phyloP scores from a whole-genome alignment of 495 filamentous ascomycete genomes.

The Baudoinia panamericana region DNA sequence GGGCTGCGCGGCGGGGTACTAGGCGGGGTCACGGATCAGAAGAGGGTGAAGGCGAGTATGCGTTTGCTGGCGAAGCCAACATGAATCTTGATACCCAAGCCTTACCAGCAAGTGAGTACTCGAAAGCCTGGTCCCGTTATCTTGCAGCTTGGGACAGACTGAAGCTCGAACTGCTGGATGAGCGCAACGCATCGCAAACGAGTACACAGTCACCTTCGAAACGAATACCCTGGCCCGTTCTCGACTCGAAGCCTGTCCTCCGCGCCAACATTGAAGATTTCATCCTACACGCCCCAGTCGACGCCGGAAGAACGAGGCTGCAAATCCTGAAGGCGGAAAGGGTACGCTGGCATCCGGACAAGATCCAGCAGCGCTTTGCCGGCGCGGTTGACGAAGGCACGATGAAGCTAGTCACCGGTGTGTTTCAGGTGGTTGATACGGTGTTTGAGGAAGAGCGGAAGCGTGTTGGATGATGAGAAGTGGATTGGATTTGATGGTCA shows the following conservation, averaged over 20 bases:
- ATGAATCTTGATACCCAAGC: not conserved
- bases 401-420: conserved; percentile 69
- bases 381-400: conserved; percentile 50
- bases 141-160: conserved; percentile 14
- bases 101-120: conserved; percentile 6
- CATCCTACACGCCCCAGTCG: conserved; percentile 38
- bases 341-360: conserved; percentile 95
- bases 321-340: conserved; percentile 68
- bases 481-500: no score
- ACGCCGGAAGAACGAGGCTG: conserved; percentile 9
- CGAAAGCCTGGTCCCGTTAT: conserved; percentile 12
- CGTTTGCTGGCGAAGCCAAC: conserved; percentile 40
- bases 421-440: conserved; percentile 81
- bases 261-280: conserved; percentile 33
- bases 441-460: conserved; percentile 46
- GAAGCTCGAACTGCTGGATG: conserved; percentile 12
- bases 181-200: conserved; percentile 1
- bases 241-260: conserved; percentile 9
- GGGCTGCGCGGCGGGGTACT: conserved; percentile 26
- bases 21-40: conserved; percentile 25
- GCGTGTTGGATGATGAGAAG: conserved; percentile 1
- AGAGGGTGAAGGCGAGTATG: conserved; percentile 39
- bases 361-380: conserved; percentile 83
- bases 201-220: conserved; percentile 3
- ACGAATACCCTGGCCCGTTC: conserved; percentile 19